A percentile compares a stretch with the other conserved stretches of the same genome.
Conservation (phyloP, 169 alveolate species). For the Nephromyces sp. region DNA sequence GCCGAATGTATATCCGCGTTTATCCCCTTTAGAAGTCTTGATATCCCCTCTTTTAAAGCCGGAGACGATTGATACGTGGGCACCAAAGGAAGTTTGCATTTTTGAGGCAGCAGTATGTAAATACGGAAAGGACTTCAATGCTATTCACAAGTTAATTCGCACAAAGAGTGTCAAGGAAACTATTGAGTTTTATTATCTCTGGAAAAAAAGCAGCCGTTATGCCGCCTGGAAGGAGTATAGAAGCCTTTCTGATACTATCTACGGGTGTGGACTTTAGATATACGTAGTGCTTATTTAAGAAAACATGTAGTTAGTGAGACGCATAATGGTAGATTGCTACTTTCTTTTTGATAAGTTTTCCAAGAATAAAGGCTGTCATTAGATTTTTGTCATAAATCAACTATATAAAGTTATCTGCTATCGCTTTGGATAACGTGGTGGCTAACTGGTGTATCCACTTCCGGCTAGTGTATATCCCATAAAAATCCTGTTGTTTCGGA, state of each 20-base stretch:
- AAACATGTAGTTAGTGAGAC: too few species aligned
- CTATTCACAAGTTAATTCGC: slow-evolving; percentile 52
- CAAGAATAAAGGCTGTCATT: too few species aligned
- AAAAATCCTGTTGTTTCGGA: too few species aligned
- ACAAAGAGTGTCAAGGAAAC: slow-evolving; percentile 61
- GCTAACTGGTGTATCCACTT: too few species aligned
- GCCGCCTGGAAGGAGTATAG: slow-evolving; percentile 61
- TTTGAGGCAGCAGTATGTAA: slow-evolving; percentile 64
- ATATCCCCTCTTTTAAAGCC: slow-evolving; percentile 38
- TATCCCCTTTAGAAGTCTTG: slow-evolving; percentile 40
- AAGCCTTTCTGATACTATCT: slow-evolving; percentile 36
- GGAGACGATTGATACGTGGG: slow-evolving; percentile 66
- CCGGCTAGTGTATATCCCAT: too few species aligned
- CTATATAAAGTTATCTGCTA: too few species aligned
- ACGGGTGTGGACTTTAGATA: too few species aligned
- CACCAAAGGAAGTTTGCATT: slow-evolving; percentile 63
- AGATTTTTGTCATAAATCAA: too few species aligned
- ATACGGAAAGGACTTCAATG: slow-evolving; percentile 65
- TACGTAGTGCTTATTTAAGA: too few species aligned
- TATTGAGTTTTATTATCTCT: slow-evolving; percentile 63
- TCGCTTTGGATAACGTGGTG: too few species aligned
- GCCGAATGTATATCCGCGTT: background rate
- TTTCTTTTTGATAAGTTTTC: too few species aligned
- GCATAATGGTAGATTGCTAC: too few species aligned
- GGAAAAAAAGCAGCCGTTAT: slow-evolving; percentile 67